Base-by-base conservation (phyloP, 2,329 filamentous ascomycete genomes). In the Plenodomus biglobosus region DNA sequence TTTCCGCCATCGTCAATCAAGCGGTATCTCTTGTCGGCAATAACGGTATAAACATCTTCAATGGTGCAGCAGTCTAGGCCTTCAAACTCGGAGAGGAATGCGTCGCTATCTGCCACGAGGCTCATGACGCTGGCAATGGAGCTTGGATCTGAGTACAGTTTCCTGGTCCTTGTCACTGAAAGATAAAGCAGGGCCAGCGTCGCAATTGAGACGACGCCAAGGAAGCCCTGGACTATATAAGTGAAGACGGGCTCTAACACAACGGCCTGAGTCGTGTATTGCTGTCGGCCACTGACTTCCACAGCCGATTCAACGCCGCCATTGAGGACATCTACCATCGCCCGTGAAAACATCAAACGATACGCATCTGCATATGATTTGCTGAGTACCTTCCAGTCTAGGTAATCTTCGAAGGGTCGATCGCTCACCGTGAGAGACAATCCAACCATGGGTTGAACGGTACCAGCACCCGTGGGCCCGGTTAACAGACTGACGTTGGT, bases 331-430 rank as follows among this genome's bases (percentile, higher is more conserved):
- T 73, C 66, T 0, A 56, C 50, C 64, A 76, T 65, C 0, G 61
- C 48, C 1, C 71, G 58, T 0, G 73, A 53, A 37, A 80, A 78
- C 0, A 79, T 53, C 0, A 80, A 22, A 13, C 72, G 60, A 44
- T 79, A 76, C 0, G 74, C 74, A 1, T 62, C 59, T 21, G 73
- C 63, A 38, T 76, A 77, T 0, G 72, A 69, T 1, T 53, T 22
- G 0, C 61, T 55, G 0, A 79, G 46, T 0, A 48, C 51, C 13
- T 61, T 40, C 20, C 68, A 65, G 34, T 75, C 66, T 1, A 74
- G 42, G 27, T 73, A 73, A 0, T 69, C 64, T 15, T 68, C 60
- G 0, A 69, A 6, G 0, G 69, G 48, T 0, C 45, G 48, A 1
- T 58, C 46, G 8, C 55, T 61, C 0, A 64, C 56, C 7, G 60